Evolutionary conservation across 176 grass and related monocot species (phyloP).

Genomic region (Carex kokanica): DNA sequence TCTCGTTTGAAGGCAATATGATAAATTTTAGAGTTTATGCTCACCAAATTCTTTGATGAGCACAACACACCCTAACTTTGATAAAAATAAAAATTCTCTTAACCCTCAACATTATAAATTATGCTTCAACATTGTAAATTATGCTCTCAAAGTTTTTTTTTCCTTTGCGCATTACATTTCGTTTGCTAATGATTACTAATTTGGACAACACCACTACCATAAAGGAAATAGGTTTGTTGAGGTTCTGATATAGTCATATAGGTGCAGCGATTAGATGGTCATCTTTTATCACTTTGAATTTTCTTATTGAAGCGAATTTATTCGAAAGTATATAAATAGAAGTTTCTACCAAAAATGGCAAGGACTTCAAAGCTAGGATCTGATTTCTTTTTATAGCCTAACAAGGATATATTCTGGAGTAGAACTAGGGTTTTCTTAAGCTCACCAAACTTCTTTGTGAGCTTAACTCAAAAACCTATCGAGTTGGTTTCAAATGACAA

Average conservation of each 20-base stretch:
- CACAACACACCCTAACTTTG: too few relatives aligned
- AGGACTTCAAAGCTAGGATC: neutral
- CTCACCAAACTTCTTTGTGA: too few relatives aligned
- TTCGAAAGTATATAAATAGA: neutral
- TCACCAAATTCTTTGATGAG: too few relatives aligned
- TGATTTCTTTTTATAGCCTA: neutral
- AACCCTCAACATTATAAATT: too few relatives aligned
- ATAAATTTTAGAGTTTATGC: too few relatives aligned
- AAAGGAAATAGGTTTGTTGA: neutral
- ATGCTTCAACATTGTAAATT: too few relatives aligned
- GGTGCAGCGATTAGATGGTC: neutral
- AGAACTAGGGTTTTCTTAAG: too few relatives aligned
- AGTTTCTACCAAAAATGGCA: neutral
- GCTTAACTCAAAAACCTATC: too few relatives aligned
- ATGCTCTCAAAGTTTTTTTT: too few relatives aligned
- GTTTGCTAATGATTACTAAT: conserved; percentile 3
- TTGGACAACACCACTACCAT: neutral
- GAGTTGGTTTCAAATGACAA: too few relatives aligned
- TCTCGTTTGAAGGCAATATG: too few relatives aligned
- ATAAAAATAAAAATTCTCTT: too few relatives aligned
- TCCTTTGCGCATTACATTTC: neutral
- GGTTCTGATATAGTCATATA: neutral
- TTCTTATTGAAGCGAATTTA: neutral
- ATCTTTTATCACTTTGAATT: neutral
- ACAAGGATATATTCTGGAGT: neutral